Evolutionary conservation across 2,329 filamentous ascomycete species (phyloP).

Genomic region (Arthroderma uncinatum): DNA sequence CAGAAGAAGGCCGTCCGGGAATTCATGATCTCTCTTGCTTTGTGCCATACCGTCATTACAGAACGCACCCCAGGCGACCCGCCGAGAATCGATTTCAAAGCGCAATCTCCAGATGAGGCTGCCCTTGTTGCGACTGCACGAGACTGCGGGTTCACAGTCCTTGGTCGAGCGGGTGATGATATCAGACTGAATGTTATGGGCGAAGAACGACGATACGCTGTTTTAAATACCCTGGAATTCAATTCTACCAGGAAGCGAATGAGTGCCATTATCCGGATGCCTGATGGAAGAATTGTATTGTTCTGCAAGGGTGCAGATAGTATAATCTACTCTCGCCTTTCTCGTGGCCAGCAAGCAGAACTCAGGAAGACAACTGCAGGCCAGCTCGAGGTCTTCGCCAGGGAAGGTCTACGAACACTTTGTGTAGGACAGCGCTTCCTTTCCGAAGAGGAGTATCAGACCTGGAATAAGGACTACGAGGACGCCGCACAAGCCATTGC

Average conservation of each 20-base stretch:
- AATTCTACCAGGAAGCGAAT: slow-evolving; percentile 95
- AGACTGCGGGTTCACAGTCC: slow-evolving; percentile 87
- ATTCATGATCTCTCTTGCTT: slow-evolving; percentile 80
- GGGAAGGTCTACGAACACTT: slow-evolving; percentile 86
- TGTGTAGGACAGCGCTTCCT: slow-evolving; percentile 82
- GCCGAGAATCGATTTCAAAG: slow-evolving; percentile 87
- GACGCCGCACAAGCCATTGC: slow-evolving; percentile 71
- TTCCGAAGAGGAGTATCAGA: slow-evolving; percentile 67
- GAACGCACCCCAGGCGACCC: slow-evolving; percentile 82
- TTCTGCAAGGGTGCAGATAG: slow-evolving; percentile 98
- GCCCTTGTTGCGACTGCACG: slow-evolving; percentile 87
- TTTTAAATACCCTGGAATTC: slow-evolving; percentile 93
- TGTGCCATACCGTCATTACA: slow-evolving; percentile 95
- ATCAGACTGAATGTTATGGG: slow-evolving; percentile 81
- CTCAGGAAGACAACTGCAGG: slow-evolving; percentile 75
- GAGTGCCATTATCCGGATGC: slow-evolving; percentile 95
- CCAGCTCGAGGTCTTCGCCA: slow-evolving; percentile 91
- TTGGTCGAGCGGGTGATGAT: slow-evolving; percentile 67
- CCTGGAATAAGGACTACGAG: slow-evolving; percentile 81
- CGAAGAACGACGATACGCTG: slow-evolving; percentile 69
- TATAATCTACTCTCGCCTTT: slow-evolving; percentile 87
- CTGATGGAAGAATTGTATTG: slow-evolving; percentile 73
- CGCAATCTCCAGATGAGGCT: slow-evolving; percentile 92
- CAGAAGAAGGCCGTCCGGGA: slow-evolving; percentile 70
- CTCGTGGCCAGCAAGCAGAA: slow-evolving; percentile 72